A percentile compares a stretch with the other conserved stretches of the same genome.
Evolutionary conservation across 164 flowering plant species (phyloP).

Genomic region (Dillenia turbinata): DNA sequence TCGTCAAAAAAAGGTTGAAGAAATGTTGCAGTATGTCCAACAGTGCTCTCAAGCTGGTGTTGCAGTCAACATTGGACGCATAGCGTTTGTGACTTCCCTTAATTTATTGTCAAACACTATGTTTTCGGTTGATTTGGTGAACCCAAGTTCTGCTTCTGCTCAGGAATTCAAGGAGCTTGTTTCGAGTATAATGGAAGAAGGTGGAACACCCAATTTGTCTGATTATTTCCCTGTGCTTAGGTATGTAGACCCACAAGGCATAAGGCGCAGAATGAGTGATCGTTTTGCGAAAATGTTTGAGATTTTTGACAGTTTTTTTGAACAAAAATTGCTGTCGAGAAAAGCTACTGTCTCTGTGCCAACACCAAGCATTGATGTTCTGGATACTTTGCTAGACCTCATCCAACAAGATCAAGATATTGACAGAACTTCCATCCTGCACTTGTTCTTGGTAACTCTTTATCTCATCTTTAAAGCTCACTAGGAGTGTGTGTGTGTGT

Average conservation of each 20-base stretch:
- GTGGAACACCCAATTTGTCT: neutral
- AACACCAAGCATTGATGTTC: neutral
- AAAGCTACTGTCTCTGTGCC: neutral
- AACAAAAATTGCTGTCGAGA: neutral
- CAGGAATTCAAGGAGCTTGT: slow-evolving; percentile 2
- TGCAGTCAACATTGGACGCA: neutral
- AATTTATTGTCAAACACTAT: slow-evolving; percentile 2
- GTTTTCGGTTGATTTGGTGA: slow-evolving; percentile 1
- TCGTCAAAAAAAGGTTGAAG: too few species aligned
- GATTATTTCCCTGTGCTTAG: neutral
- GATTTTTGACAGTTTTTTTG: neutral
- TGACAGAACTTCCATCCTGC: neutral
- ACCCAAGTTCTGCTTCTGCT: neutral
- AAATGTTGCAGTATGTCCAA: too few species aligned
- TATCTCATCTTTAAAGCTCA: too few species aligned
- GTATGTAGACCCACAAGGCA: neutral
- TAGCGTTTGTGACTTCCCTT: neutral
- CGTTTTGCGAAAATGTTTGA: neutral
- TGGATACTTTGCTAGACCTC: neutral
- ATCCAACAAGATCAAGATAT: neutral
- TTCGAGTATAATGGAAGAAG: neutral
- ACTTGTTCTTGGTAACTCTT: neutral
- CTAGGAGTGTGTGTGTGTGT: too few species aligned
- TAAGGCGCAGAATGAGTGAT: neutral
- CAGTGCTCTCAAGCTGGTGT: neutral